Evolutionary conservation across 768 basidiomycete genomes (phyloP).

Genomic region (Chalciporus pseudorubinellus): DNA sequence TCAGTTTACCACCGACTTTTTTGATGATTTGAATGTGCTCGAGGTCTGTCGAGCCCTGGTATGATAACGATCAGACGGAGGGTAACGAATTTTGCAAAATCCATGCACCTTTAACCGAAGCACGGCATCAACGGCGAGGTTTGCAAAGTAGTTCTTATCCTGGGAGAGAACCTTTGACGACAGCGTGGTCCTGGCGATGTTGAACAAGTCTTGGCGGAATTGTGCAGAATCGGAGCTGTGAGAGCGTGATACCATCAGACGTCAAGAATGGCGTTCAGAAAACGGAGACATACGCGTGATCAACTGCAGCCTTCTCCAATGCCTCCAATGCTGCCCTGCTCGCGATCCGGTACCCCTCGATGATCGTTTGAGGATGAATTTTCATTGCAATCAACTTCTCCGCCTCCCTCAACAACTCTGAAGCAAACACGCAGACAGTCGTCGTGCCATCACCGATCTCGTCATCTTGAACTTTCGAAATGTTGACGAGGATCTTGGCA

Average conservation of each 20-base stretch:
- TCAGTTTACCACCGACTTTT: slow-evolving; percentile 98
- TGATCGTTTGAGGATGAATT: slow-evolving; percentile 97
- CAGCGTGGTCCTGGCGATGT: slow-evolving; percentile 93
- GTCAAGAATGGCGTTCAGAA: background rate
- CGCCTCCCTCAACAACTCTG: slow-evolving; percentile 90
- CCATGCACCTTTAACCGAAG: slow-evolving; percentile 75
- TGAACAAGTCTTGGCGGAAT: slow-evolving; percentile 90
- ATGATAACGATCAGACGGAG: slow-evolving; percentile 1
- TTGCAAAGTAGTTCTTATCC: slow-evolving; percentile 97
- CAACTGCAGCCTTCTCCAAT: slow-evolving; percentile 75
- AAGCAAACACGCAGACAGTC: slow-evolving; percentile 85
- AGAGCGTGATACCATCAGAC: background rate
- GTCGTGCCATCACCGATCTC: slow-evolving; percentile 98
- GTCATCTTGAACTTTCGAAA: slow-evolving; percentile 99
- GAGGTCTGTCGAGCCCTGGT: slow-evolving; percentile 88
- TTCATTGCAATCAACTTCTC: slow-evolving; percentile 90
- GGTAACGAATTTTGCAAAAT: background rate
- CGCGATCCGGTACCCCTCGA: slow-evolving; percentile 95
- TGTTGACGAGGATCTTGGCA: slow-evolving; percentile 98
- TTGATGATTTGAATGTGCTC: slow-evolving; percentile 99
- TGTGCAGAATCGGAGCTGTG: slow-evolving; percentile 63
- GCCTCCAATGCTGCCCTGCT: slow-evolving; percentile 81
- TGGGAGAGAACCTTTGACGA: slow-evolving; percentile 95
- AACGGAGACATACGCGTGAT: slow-evolving; percentile 68
- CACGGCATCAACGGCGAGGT: slow-evolving; percentile 96